These are phyloP conservation scores for Magnusiomyces fungicola DNA, from an alignment of 1,139 yeast genomes.

Conservation along the genomic window DNA sequence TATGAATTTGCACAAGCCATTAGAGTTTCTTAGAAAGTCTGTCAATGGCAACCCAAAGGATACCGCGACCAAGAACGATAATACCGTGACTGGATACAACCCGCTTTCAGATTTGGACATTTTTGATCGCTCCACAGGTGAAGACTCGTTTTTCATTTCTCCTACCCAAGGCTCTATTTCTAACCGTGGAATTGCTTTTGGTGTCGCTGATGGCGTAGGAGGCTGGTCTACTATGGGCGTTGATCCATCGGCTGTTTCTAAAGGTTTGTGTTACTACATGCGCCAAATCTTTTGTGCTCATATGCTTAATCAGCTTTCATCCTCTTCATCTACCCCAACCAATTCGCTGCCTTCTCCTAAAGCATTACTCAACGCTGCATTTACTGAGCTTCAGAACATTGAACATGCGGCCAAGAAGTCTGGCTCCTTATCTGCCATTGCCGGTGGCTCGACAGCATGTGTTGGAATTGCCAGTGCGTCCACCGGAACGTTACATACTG, in stretches of 20 bases:
- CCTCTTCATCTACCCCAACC: neutral
- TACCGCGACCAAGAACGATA: neutral
- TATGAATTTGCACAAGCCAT: neutral
- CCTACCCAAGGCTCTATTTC: constrained; percentile 31
- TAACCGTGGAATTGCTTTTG: constrained; percentile 51
- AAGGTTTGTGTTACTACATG: constrained; percentile 32
- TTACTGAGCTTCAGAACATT: constrained; percentile 5
- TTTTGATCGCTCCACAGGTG: constrained; percentile 48
- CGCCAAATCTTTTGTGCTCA: constrained; percentile 16
- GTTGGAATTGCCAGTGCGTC: constrained; percentile 61
- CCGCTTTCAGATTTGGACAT: neutral
- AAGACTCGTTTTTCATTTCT: constrained; percentile 70
- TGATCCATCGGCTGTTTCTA: constrained; percentile 51
- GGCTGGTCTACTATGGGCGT: constrained; percentile 94
- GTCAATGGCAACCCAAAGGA: neutral
- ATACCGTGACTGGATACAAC: neutral
- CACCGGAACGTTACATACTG: constrained; percentile 49
- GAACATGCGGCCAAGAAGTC: neutral
- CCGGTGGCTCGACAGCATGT: constrained; percentile 96
- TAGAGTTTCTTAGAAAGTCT: neutral
- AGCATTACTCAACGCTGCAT: constrained; percentile 6
- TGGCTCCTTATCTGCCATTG: constrained; percentile 42
- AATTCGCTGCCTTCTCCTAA: constrained; percentile 37
- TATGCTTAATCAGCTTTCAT: neutral
- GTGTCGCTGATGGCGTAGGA: constrained; percentile 97